Conservation (phyloP, 2,329 filamentous ascomycete species). For the Beauveria medogensis region DNA sequence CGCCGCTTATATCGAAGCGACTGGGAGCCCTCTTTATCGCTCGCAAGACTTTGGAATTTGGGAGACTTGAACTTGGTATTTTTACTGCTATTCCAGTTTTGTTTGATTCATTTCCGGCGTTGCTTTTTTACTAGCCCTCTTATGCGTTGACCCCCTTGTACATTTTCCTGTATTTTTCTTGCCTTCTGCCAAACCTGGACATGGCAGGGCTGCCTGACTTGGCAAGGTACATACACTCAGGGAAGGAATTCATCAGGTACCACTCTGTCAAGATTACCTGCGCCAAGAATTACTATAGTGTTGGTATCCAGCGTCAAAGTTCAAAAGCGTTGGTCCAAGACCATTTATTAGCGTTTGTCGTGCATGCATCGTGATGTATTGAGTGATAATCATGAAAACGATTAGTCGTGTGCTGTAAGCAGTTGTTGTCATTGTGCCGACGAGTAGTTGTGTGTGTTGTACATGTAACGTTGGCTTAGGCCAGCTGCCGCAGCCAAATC, state of each 20-base stretch:
- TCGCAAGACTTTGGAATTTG: slow-evolving; percentile 1
- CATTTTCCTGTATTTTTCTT: slow-evolving; percentile 6
- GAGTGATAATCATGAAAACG: neutral
- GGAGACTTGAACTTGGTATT: slow-evolving; percentile 15
- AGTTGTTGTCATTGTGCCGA: neutral
- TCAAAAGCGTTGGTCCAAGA: neutral
- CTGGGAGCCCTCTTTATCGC: slow-evolving; percentile 8
- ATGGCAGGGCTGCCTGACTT: neutral
- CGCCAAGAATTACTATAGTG: neutral
- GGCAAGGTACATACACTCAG: neutral
- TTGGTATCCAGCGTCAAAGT: neutral
- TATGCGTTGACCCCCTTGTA: neutral
- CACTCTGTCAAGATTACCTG: neutral
- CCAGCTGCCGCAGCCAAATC: neutral
- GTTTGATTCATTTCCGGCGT: slow-evolving; percentile 13
- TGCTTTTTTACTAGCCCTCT: neutral
- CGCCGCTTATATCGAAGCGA: slow-evolving; percentile 4
- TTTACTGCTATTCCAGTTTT: slow-evolving; percentile 16
- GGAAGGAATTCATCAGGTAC: neutral
- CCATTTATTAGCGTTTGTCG: neutral
- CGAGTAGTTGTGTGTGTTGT: slow-evolving; percentile 4
- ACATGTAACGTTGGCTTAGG: neutral
- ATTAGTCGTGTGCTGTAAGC: neutral
- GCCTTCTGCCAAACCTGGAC: neutral
- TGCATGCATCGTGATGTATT: neutral